phyloP scores from a whole-genome alignment of 805 yeast species.

The Zygoascus biomembranicola region DNA sequence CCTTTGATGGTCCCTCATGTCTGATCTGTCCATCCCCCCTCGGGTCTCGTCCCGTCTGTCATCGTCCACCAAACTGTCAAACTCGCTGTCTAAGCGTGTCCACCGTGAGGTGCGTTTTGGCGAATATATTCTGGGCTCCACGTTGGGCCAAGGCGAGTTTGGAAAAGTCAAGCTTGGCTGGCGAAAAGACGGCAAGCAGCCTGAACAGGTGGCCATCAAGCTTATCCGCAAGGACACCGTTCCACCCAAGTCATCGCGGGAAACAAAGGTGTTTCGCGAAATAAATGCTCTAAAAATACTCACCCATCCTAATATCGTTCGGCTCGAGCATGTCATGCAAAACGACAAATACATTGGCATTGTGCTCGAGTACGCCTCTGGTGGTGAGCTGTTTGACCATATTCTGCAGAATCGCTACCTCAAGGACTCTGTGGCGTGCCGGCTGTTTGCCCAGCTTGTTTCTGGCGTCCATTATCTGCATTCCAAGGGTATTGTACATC shows the following conservation, averaged over 20 bases:
- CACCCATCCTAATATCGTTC: slow-evolving; percentile 90
- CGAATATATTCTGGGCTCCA: slow-evolving; percentile 80
- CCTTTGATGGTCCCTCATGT: slow-evolving; percentile 4
- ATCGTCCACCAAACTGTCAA: slow-evolving; percentile 20
- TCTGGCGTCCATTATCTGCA: slow-evolving; percentile 90
- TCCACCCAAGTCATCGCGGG: slow-evolving; percentile 78
- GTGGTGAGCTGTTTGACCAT: slow-evolving; percentile 93
- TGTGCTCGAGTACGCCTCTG: slow-evolving; percentile 92
- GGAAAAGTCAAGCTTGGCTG: slow-evolving; percentile 97
- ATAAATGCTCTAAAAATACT: slow-evolving; percentile 73
- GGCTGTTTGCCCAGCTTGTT: slow-evolving; percentile 84
- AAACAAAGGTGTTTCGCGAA: slow-evolving; percentile 84
- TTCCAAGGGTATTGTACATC: slow-evolving; percentile 68
- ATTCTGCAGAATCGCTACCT: slow-evolving; percentile 78
- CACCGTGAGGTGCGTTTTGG: slow-evolving; percentile 57
- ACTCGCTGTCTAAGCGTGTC: slow-evolving; percentile 20
- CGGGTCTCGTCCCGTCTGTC: slow-evolving; percentile 24
- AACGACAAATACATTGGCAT: slow-evolving; percentile 94
- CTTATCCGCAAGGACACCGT: slow-evolving; percentile 81
- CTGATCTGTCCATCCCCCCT: slow-evolving; percentile 13
- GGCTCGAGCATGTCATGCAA: slow-evolving; percentile 85
- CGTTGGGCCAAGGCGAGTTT: slow-evolving; percentile 96
- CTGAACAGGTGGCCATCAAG: slow-evolving; percentile 68
- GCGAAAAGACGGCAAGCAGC: slow-evolving; percentile 63
- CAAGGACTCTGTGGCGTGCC: slow-evolving; percentile 79